Conservation (phyloP, 208 protist species). For the Histomonas meleagridis region DNA sequence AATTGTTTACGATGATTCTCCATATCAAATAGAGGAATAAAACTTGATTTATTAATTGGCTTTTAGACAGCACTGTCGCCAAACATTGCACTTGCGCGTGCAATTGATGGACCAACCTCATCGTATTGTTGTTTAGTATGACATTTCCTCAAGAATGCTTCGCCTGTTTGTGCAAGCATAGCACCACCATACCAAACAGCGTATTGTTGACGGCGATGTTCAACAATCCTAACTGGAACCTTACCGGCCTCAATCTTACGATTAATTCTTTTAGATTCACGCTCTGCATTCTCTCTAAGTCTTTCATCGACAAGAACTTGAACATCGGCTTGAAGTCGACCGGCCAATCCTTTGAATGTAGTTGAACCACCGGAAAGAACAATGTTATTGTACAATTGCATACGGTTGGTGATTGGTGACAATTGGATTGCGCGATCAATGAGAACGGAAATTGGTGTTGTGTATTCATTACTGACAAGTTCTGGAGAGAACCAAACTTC, state of each 20-base stretch:
- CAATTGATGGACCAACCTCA: conserved; percentile 81
- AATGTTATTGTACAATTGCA: conserved; percentile 81
- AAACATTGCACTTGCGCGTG: conserved; percentile 70
- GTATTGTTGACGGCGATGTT: conserved; percentile 59
- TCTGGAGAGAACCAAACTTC: conserved; percentile 94
- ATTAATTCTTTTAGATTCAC: background rate
- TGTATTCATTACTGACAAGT: conserved; percentile 74
- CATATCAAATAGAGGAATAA: too few relatives aligned
- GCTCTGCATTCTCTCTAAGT: background rate
- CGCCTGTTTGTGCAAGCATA: conserved; percentile 68
- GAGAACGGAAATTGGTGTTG: conserved; percentile 71
- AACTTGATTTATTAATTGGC: too few relatives aligned
- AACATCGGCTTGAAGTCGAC: conserved; percentile 67
- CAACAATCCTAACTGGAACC: conserved; percentile 82
- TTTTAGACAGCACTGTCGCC: conserved; percentile 34
- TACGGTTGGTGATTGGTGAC: conserved; percentile 84
- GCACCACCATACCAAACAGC: conserved; percentile 73
- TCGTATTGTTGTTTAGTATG: conserved; percentile 85
- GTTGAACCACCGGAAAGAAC: conserved; percentile 88
- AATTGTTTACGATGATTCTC: too few relatives aligned
- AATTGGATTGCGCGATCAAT: conserved; percentile 73
- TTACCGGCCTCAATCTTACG: conserved; percentile 55
- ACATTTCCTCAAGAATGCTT: conserved; percentile 68
- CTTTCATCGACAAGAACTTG: conserved; percentile 49
- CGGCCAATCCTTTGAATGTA: conserved; percentile 82